These are phyloP conservation scores for Cyberlindnera maritima DNA, from an alignment of 805 yeast genomes.

Conservation along the genomic window DNA sequence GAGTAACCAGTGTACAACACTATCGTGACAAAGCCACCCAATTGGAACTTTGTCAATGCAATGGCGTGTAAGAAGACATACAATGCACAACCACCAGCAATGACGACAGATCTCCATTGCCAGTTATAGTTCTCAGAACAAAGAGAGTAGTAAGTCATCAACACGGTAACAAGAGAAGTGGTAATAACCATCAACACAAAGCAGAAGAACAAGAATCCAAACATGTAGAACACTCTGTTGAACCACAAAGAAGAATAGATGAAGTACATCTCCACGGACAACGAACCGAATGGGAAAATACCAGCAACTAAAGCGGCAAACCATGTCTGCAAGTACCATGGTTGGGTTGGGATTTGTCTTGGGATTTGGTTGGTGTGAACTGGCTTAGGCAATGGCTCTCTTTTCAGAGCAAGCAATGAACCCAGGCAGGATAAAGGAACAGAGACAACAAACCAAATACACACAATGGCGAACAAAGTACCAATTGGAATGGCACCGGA, in stretches of 20 bases:
- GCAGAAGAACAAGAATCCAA: constrained; percentile 92
- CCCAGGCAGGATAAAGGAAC: constrained; percentile 83
- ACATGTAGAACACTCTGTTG: constrained; percentile 92
- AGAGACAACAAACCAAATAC: constrained; percentile 83
- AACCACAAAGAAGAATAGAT: constrained; percentile 91
- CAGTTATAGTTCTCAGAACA: constrained; percentile 92
- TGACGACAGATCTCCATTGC: constrained; percentile 92
- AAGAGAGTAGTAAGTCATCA: constrained; percentile 78
- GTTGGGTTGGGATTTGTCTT: constrained; percentile 91
- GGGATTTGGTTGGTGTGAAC: constrained; percentile 94
- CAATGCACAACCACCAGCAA: constrained; percentile 85
- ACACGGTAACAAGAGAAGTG: constrained; percentile 73
- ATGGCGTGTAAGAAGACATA: constrained; percentile 85
- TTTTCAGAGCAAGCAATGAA: constrained; percentile 73
- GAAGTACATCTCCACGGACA: constrained; percentile 93
- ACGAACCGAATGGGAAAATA: constrained; percentile 90
- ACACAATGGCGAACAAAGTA: constrained; percentile 75
- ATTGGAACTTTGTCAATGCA: constrained; percentile 62
- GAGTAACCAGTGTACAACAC: constrained; percentile 85
- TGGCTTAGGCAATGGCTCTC: constrained; percentile 58
- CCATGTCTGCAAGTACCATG: constrained; percentile 69
- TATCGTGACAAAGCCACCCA: constrained; percentile 73
- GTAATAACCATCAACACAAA: constrained; percentile 79
- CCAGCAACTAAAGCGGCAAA: constrained; percentile 78
- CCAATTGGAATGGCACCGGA: constrained; percentile 96